Evolutionary conservation across 257 asterid genomes (phyloP), one percentile per base, ranked within the genome.

Genomic region (Rubia yunnanensis): DNA sequence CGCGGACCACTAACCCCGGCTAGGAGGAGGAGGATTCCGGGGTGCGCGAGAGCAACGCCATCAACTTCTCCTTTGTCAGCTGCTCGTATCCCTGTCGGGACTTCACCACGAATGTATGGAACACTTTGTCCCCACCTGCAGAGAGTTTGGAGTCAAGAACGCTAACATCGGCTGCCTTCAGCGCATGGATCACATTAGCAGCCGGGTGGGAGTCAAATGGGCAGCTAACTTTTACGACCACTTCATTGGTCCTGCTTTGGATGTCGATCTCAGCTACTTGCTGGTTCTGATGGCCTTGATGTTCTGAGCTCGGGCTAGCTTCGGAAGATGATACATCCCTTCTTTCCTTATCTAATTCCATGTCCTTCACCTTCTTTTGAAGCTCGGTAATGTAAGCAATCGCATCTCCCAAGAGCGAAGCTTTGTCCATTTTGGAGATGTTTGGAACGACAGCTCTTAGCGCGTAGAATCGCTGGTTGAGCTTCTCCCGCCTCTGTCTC

Each of bases 341-440:
- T 23, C 64, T 77, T 20, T 82, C 96, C 67, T 70, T 77, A 64
- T 84, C 91, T 0, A 74, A 63, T 70, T 91, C 98, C 89, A 91
- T 65, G 67, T 86, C 89, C 78, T 81, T 83, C 39, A 88, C 72
- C 82, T 83, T 88, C 84, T 77, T 88, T 76, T 91, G 95, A 61
- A 91, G 91, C 64, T 88, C 95, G 7, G 96, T 86, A 62, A 91
- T 88, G 91, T 88, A 86, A 63, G 95, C 88, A 68, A 91, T 86
- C 53, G 98, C 98, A 72, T 91, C 98, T 46, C 96, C 98, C 18
- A 91, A 74, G 24, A 91, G 85, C 17, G 98, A 91, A 68, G 96
- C 98, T 80, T 91, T 88, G 73, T 91, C 98, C 98, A 91, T 88
- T 68, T 88, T 91, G n/a, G 98, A 86, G 44, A 91, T 91, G 56